Evolutionary conservation across 192 early-diverging fungal species (phyloP).

Genomic region (Backusella parvicylindrica): DNA sequence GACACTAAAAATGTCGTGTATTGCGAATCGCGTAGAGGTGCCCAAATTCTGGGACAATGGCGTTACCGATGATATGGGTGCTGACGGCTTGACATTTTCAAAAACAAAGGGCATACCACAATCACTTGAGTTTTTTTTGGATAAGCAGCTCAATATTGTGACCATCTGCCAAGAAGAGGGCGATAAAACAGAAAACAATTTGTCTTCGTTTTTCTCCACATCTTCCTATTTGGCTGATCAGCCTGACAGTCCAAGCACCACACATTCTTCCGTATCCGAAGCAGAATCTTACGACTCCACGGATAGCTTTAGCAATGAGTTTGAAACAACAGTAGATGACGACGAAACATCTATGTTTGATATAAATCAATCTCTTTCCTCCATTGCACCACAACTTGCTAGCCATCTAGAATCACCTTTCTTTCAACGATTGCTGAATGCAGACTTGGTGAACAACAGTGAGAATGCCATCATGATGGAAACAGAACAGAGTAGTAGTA

Average conservation of each 20-base stretch:
- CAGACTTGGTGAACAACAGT: neutral
- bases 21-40: constrained; percentile 26
- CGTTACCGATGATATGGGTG: neutral
- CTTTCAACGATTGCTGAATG: constrained; percentile 18
- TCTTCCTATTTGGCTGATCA: neutral
- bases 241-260: neutral
- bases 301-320: neutral
- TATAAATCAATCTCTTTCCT: neutral
- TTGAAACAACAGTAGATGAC: neutral
- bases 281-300: neutral
- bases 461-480: neutral
- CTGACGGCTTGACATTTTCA: constrained; percentile 5
- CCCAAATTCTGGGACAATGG: constrained; percentile 28
- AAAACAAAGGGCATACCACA: constrained; percentile 10
- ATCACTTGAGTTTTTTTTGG: constrained; percentile 6
- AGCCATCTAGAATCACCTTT: constrained; percentile 21
- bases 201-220: neutral
- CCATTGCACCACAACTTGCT: constrained; percentile 20
- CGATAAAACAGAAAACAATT: neutral
- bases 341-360: neutral
- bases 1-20: constrained; percentile 28
- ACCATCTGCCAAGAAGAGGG: neutral
- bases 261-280: neutral
- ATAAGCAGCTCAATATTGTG: constrained; percentile 1
- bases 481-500: neutral